phyloP scores from a whole-genome alignment of 495 filamentous ascomycete genomes.

The Sordaria brevicollis region DNA sequence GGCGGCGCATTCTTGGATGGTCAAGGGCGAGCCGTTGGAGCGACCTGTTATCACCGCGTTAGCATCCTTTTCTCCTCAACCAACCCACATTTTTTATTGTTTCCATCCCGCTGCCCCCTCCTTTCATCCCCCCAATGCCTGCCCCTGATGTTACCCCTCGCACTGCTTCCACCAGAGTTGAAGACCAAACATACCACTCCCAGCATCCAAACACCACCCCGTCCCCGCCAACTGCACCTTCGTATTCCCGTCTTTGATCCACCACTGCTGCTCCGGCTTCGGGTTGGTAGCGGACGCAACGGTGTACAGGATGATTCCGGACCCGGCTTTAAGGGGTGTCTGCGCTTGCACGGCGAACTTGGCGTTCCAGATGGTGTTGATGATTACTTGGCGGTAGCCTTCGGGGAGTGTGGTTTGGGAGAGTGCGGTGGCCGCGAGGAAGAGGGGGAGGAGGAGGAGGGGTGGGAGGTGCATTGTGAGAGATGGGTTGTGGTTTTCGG shows the following conservation, averaged over 20 bases:
- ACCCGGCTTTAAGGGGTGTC: conserved; percentile 21
- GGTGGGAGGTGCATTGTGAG: conserved; percentile 32
- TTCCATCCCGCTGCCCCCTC: too few relatives aligned
- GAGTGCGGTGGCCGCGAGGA: conserved; percentile 35
- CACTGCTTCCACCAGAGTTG: too few relatives aligned
- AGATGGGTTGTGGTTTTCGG: too few relatives aligned
- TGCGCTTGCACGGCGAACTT: conserved; percentile 42
- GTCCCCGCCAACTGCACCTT: conserved; percentile 37
- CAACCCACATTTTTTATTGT: conserved; percentile 26
- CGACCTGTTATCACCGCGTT: too few relatives aligned
- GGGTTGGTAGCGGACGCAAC: conserved; percentile 24
- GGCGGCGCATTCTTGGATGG: conserved; percentile 31
- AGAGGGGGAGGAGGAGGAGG: conserved; percentile 28
- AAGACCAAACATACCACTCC: conserved; percentile 18
- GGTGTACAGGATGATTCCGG: conserved; percentile 31
- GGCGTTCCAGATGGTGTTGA: conserved; percentile 39
- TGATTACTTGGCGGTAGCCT: conserved; percentile 38
- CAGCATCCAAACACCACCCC: conserved; percentile 40
- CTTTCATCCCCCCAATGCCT: too few relatives aligned
- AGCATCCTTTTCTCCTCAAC: not conserved
- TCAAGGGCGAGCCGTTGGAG: conserved; percentile 17
- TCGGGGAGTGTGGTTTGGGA: conserved; percentile 22
- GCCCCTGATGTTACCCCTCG: too few relatives aligned
- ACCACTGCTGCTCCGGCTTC: conserved; percentile 41
- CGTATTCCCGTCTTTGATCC: conserved; percentile 28